Base-by-base conservation (phyloP, 148 eudicot species). In the Heliosperma pusillum region DNA sequence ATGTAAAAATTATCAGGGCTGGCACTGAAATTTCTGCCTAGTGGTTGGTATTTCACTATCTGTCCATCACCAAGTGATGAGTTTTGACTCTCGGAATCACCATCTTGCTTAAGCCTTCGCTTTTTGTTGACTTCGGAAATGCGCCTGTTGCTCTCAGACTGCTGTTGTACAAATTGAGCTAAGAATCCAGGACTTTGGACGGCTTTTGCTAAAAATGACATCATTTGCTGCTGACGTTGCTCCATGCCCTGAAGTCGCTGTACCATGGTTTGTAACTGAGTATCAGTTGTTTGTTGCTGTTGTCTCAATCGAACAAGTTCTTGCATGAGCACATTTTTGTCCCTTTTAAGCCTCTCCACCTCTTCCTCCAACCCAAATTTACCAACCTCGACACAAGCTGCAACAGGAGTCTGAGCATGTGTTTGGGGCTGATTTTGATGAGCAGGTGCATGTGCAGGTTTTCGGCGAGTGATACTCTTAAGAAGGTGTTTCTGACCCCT, bases 401-500 rank as follows among this genome's bases (percentile, higher is more conserved):
- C 84, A 24, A 85, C 86, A 36, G 91, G 80, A 55, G 65, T 88
- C 77, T 85, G 87, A 27, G 80, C 40, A 47, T 72, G 82, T 17
- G 77, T 72, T 78, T 74, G 92, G 71, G 73, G 87, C 24, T 80
- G 88, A 40, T 70, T 83, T 59, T 80, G 90, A 26, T 78, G 78
- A 77, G 17, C 77, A 20, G 78, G 81, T 66, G 84, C 86, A 64
- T 81, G 87, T 52, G 81, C 80, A 61, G 89, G 80, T 75, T 89
- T 89, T 53, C 86, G 79, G 25, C 96, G 82, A 66, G 59, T 77
- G 50, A 90, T 89, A 57, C 52, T 79, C 74, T 77, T 84, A 45
- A 90, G 93, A 22, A 90, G 76, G 61, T 90, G 91, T 73, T 81
- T 90, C 71, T 90, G 96, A 61, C 89, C 93, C 74, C 93, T 83